These are phyloP conservation scores for Umbelopsis isabellina DNA, from an alignment of 192 early-diverging fungal genomes.

Conservation along the genomic window DNA sequence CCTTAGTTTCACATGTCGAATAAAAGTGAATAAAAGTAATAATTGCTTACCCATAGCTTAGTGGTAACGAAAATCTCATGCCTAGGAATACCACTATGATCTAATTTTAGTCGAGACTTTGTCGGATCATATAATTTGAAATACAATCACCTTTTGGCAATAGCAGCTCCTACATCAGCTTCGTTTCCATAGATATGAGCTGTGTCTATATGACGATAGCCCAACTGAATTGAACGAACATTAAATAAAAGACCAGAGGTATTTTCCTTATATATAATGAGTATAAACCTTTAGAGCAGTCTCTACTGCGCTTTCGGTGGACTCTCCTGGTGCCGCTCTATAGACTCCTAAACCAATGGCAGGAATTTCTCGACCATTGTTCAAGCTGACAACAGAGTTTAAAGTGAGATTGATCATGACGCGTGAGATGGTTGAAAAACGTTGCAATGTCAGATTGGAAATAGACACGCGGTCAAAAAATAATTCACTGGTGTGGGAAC, in stretches of 20 bases:
- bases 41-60: conserved; percentile 49
- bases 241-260: no score
- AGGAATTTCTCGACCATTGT: conserved; percentile 67
- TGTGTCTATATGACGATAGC: conserved; percentile 71
- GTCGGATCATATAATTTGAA: conserved; percentile 48
- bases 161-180: conserved; percentile 73
- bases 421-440: not conserved
- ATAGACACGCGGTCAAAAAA: no score
- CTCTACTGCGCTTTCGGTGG: conserved; percentile 60
- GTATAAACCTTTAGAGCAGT: conserved; percentile 53
- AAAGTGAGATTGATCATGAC: not conserved
- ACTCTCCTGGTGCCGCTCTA: conserved; percentile 54
- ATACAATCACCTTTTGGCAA: conserved; percentile 45
- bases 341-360: conserved; percentile 52
- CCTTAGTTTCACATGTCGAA: no score
- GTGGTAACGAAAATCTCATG: conserved; percentile 80
- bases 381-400: conserved; percentile 11
- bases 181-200: conserved; percentile 70
- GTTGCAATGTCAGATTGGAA: not conserved
- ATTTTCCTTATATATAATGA: not conserved
- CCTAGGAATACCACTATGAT: conserved; percentile 65
- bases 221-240: conserved; percentile 27
- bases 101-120: conserved; percentile 74
- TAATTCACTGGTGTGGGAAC: not conserved
- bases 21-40: not conserved